These are phyloP conservation scores for Medicago arabica DNA, from an alignment of 306 rosid species.

Conservation along the genomic window DNA sequence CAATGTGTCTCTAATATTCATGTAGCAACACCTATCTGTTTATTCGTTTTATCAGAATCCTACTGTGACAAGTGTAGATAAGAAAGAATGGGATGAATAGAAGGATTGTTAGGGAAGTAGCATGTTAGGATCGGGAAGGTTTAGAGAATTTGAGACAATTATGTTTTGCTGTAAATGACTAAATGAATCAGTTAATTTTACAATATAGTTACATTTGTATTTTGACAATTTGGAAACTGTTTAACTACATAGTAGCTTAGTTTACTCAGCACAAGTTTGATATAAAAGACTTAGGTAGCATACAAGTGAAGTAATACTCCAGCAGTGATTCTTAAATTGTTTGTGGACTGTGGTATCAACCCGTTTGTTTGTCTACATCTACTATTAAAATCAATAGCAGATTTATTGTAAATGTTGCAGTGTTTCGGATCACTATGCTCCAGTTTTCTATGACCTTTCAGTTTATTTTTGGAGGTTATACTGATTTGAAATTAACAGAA, in stretches of 20 bases:
- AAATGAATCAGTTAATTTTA: not conserved
- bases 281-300: no score
- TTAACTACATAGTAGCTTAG: not conserved
- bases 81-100: not conserved
- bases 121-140: not conserved
- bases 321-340: not conserved
- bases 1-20: no score
- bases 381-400: not conserved
- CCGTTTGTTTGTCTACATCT: not conserved
- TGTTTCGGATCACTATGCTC: conserved; percentile 25
- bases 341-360: no score
- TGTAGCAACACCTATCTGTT: no score
- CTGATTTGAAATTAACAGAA: not conserved
- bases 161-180: not conserved
- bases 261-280: no score
- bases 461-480: conserved; percentile 2
- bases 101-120: not conserved
- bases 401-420: not conserved
- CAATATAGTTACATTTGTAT: not conserved
- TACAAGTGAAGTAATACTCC: not conserved
- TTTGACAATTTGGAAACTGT: not conserved
- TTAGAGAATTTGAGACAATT: not conserved
- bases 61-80: no score
- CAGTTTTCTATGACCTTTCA: conserved; percentile 5
- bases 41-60: no score